Evolutionary conservation across 805 yeast genomes (phyloP).

Genomic region (Candida loeiensis): DNA sequence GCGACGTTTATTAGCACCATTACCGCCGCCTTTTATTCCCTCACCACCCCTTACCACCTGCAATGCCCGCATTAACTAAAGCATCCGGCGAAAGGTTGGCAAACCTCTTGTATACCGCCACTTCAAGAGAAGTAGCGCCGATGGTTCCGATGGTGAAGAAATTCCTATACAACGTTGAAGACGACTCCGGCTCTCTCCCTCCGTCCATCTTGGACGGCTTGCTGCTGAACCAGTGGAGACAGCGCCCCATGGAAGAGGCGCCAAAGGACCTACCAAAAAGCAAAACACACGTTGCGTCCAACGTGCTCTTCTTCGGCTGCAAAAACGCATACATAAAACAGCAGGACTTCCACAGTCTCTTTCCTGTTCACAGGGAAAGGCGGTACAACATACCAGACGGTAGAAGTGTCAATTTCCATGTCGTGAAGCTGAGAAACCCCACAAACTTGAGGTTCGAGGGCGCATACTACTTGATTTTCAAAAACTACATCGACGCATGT

Average conservation of each 20-base stretch:
- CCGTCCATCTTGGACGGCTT: conserved; percentile 26
- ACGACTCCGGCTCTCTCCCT: conserved; percentile 1
- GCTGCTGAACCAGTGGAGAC: conserved; percentile 29
- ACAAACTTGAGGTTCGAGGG: conserved; percentile 41
- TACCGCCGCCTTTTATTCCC: neutral
- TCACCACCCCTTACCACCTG: neutral
- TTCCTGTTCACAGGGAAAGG: conserved; percentile 33
- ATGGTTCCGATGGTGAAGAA: conserved; percentile 26
- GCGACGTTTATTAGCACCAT: too few species aligned
- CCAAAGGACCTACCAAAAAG: conserved; percentile 19
- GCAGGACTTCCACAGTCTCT: conserved; percentile 39
- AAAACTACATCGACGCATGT: conserved; percentile 45
- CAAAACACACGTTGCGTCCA: conserved; percentile 13
- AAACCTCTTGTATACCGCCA: conserved; percentile 27
- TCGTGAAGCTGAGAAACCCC: conserved; percentile 50
- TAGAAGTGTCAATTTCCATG: conserved; percentile 32
- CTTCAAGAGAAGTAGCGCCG: conserved; percentile 27
- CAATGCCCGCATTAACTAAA: conserved; percentile 11
- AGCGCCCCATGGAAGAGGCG: conserved; percentile 26
- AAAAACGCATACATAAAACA: conserved; percentile 34
- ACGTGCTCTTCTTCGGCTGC: conserved; percentile 37
- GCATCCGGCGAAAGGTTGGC: conserved; percentile 25
- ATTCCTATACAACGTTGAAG: conserved; percentile 18
- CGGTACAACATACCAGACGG: conserved; percentile 21
- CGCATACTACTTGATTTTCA: conserved; percentile 53